phyloP scores from a whole-genome alignment of 2,329 filamentous ascomycete species.

The Thermothelomyces thermophilus region DNA sequence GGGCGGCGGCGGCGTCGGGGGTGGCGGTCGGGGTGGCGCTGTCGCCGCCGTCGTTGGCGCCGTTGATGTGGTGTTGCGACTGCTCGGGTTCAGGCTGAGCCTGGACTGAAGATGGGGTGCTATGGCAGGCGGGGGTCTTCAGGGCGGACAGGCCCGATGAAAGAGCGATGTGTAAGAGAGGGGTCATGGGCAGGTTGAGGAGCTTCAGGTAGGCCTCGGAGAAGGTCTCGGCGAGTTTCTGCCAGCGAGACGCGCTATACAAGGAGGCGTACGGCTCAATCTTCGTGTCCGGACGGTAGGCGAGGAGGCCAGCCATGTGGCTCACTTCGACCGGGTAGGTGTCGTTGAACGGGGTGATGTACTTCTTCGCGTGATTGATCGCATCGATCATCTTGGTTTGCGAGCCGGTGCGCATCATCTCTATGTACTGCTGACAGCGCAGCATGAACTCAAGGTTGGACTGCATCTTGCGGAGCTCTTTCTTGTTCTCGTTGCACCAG shows the following conservation, averaged over 20 bases:
- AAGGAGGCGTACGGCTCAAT: conserved; percentile 36
- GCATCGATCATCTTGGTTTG: conserved; percentile 65
- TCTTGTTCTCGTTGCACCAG: conserved; percentile 93
- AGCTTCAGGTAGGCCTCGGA: conserved; percentile 80
- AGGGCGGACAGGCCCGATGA: conserved; percentile 87
- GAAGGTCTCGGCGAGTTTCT: conserved; percentile 70
- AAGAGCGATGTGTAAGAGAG: conserved; percentile 83
- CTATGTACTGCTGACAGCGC: conserved; percentile 89
- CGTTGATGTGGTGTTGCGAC: conserved; percentile 24
- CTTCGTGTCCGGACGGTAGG: conserved; percentile 46
- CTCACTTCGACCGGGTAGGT: conserved; percentile 62
- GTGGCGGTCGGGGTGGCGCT: conserved; percentile 24
- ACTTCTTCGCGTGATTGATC: conserved; percentile 73
- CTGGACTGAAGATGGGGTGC: conserved; percentile 9
- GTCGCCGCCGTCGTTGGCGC: conserved; percentile 17
- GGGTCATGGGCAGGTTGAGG: conserved; percentile 72
- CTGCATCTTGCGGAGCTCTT: conserved; percentile 81
- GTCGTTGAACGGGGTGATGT: conserved; percentile 64
- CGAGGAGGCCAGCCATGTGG: conserved; percentile 73
- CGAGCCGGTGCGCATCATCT: conserved; percentile 67
- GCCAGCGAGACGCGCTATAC: conserved; percentile 72
- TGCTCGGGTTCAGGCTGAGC: conserved; percentile 24
- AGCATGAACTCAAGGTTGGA: conserved; percentile 89
- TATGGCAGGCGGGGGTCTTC: conserved; percentile 89
- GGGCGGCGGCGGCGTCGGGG: conserved; percentile 14